Evolutionary conservation across 2,329 filamentous ascomycete species (phyloP).

Genomic region (Pseudocercospora macadamiae): DNA sequence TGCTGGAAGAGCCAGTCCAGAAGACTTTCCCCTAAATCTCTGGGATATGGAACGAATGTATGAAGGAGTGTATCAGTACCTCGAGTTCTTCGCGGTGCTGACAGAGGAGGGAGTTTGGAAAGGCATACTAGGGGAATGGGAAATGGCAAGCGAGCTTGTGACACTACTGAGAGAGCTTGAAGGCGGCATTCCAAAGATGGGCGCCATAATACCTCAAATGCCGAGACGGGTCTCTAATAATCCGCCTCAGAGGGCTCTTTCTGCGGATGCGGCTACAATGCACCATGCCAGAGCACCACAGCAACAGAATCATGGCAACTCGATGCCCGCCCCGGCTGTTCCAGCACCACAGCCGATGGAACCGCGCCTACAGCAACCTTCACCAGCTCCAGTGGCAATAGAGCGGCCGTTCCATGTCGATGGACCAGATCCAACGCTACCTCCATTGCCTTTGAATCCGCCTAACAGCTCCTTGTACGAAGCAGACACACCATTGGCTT

Average conservation of each 20-base stretch:
- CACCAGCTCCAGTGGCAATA: conserved; percentile 50
- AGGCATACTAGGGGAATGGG: conserved; percentile 85
- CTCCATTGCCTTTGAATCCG: conserved; percentile 36
- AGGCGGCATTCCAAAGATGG: conserved; percentile 77
- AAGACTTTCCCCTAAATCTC: conserved; percentile 89
- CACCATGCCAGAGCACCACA: conserved; percentile 15
- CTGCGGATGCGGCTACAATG: conserved; percentile 32
- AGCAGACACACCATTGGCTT: conserved; percentile 45
- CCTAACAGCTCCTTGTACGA: conserved; percentile 48
- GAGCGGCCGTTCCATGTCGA: conserved; percentile 67
- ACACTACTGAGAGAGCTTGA: conserved; percentile 86
- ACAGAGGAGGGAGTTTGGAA: conserved; percentile 85
- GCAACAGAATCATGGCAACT: conserved; percentile 6
- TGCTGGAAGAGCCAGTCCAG: conserved; percentile 71
- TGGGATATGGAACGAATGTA: conserved; percentile 99
- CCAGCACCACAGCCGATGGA: conserved; percentile 15
- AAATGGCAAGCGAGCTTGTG: conserved; percentile 85
- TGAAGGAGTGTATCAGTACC: conserved; percentile 89
- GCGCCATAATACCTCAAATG: conserved; percentile 58
- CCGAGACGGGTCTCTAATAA: conserved; percentile 27
- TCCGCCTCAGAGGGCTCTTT: conserved; percentile 31
- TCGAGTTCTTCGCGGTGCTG: conserved; percentile 89
- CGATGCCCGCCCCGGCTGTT: conserved; percentile 7
- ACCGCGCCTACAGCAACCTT: conserved; percentile 12
- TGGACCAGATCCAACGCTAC: conserved; percentile 34